Conservation (phyloP, 192 early-diverging fungal genomes). For the Coemansia erecta region DNA sequence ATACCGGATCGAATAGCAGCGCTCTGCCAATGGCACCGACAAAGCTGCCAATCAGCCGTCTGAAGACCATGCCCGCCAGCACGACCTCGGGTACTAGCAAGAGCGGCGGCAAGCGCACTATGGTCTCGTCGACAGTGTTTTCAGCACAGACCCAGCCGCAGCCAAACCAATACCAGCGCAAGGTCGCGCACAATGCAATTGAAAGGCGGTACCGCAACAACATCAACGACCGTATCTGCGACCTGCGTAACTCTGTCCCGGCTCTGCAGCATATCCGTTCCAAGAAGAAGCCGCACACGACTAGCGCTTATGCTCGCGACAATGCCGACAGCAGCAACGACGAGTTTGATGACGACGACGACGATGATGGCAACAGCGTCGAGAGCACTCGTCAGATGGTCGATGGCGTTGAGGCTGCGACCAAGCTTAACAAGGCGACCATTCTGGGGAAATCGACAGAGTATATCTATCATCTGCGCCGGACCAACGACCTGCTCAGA, state of each 20-base stretch:
- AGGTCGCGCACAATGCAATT: conserved; percentile 93
- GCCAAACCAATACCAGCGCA: conserved; percentile 64
- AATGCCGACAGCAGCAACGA: conserved; percentile 43
- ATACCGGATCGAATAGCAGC: background rate
- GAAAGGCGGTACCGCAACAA: conserved; percentile 94
- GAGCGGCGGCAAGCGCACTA: background rate
- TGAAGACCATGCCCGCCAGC: conserved; percentile 9
- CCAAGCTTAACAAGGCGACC: conserved; percentile 92
- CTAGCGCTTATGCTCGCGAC: conserved; percentile 29
- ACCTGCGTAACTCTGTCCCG: conserved; percentile 82
- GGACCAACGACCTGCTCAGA: conserved; percentile 36
- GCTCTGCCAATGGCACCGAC: background rate
- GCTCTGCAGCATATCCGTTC: conserved; percentile 61
- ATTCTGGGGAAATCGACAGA: conserved; percentile 89
- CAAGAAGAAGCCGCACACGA: conserved; percentile 34
- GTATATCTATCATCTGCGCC: conserved; percentile 69
- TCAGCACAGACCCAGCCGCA: background rate
- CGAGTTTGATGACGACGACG: conserved; percentile 53
- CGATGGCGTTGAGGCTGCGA: conserved; percentile 83
- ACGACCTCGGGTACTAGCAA: background rate
- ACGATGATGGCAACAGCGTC: conserved; percentile 29
- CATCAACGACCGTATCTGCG: conserved; percentile 92
- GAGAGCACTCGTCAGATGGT: conserved; percentile 39
- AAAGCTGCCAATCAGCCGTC: conserved; percentile 17
- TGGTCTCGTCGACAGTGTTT: background rate